Evolutionary conservation across 345 rosid species (phyloP), one percentile per base, ranked within the genome.

Genomic region (Dipteronia sinensis): DNA sequence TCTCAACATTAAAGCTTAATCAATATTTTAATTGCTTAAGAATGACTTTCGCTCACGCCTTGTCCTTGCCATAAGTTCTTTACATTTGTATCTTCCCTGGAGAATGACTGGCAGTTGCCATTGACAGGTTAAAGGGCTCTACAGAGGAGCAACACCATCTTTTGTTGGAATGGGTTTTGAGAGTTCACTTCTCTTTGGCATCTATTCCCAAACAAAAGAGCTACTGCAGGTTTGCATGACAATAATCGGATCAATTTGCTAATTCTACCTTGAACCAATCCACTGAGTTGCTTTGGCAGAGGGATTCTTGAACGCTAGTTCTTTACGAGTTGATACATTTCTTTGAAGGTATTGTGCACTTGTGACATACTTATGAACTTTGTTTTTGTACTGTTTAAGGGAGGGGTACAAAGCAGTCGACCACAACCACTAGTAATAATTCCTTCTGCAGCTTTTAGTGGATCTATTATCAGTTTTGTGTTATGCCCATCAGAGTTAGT

Each of bases 361-460:
- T 72, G 44, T 79, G 38, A 53, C 20, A 10, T 44, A 53, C 40
- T 46, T 69, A 10, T 51, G n/a, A 76, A 42, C 67, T 44, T 53
- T 16, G 22, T 73, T 72, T 56, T 56, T 16, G 22, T 44, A 55
- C 27, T 71, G 15, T 64, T 82, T 79, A 84, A 94, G 98, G 89
- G 88, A 85, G 91, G 81, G 78, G 70, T 49, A 58, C 86, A 81
- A 80, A 89, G 86, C 67, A 83, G 81, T 79, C 79, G 69, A 58
- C 98, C 93, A 65, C 88, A 83, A 38, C 87, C 90, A 23, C 87
- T 72, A 53, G 88, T 88, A 34, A 91, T 96, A 80, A 86, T 96
- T 87, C 99, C 99, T 59, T 88, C 99, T 2, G 99, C 98, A 74
- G 91, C 91, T 79, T 97, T 83, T 83, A 90, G 90, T 82, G 99